phyloP scores from a whole-genome alignment of 768 basidiomycete genomes.

The Hydnomerulius pinastri region DNA sequence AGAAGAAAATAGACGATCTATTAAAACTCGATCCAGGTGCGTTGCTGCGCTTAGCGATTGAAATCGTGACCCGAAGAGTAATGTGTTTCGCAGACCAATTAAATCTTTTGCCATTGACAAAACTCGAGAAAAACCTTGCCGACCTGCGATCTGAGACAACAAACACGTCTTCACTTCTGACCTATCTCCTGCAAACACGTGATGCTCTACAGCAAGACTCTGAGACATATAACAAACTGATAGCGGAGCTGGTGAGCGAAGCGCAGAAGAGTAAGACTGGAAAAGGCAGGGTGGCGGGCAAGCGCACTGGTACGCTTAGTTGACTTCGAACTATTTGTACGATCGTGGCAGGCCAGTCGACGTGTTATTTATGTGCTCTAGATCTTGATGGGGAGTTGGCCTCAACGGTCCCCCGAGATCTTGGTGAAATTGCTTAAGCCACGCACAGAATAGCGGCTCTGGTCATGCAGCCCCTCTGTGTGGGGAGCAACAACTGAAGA shows the following conservation, averaged over 20 bases:
- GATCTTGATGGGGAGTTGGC: neutral
- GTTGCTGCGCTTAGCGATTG: slow-evolving; percentile 16
- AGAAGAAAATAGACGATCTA: slow-evolving; percentile 61
- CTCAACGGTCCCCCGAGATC: neutral
- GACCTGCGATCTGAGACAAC: slow-evolving; percentile 74
- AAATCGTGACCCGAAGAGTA: slow-evolving; percentile 4
- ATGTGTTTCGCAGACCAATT: slow-evolving; percentile 56
- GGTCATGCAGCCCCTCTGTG: too few relatives aligned
- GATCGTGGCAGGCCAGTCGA: too few relatives aligned
- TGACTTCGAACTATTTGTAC: slow-evolving; percentile 11
- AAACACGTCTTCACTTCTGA: slow-evolving; percentile 72
- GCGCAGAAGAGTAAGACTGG: slow-evolving; percentile 81
- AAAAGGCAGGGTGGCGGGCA: slow-evolving; percentile 49
- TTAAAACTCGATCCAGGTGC: slow-evolving; percentile 69
- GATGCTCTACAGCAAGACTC: slow-evolving; percentile 85
- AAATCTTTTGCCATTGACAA: slow-evolving; percentile 66
- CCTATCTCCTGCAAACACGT: slow-evolving; percentile 77
- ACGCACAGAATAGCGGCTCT: too few relatives aligned
- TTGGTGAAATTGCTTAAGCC: too few relatives aligned
- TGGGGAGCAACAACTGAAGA: too few relatives aligned
- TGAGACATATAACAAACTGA: slow-evolving; percentile 87
- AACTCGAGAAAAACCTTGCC: slow-evolving; percentile 64
- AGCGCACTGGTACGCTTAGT: slow-evolving; percentile 51
- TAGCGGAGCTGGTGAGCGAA: slow-evolving; percentile 90
- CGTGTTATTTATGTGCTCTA: neutral